Base-by-base conservation (phyloP, 176 grass and related monocot genomes). In the Bonia amplexicaulis region DNA sequence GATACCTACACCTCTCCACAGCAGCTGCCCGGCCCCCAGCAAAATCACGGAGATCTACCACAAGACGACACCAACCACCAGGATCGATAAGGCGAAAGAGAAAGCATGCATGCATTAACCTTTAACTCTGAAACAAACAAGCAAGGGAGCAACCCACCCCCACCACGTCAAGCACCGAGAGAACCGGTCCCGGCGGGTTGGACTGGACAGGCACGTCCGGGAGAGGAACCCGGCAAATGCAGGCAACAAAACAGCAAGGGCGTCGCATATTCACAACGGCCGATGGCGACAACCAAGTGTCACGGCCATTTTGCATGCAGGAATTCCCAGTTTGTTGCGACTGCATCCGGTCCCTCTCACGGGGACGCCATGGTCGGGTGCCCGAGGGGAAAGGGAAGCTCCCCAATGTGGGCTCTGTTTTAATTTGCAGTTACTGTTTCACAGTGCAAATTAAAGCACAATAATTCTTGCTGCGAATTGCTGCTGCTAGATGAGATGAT, bases 301-400 rank as follows among this genome's bases (percentile, higher is more conserved):
- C 37, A 27, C 47, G 51, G 71, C 35, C 80, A 22, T 51, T 51
- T 44, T 37, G 9, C 3, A 35, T 69, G 33, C 52, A 55, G 23
- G 37, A 76, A 60, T 66, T 81, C 48, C 60, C 47, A 23, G 42
- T 64, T 84, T 67, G 83, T 76, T 76, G 85, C 37, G 83, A 48
- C 83, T 52, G 53, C 70, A 23, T 17, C 60, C 76, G 16, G 90
- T 89, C 87, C 74, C 80, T 75, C 59, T 92, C 87, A 80, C 83
- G 83, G 83, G 84, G 81, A 52, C 71, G 83, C 86, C 82, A 78
- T 82, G 87, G 83, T 77, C 84, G 71, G 83, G 83, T 66, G 66
- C 76, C 85, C 69, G 9, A 2, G 3, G 22, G 45, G 75, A 75
- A 47, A 63, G 69, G 29, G 27, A 74, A 74, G 46, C n/a, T 64